A percentile compares a stretch with the other conserved stretches of the same genome.
Evolutionary conservation across 257 asterid genomes (phyloP).

Genomic region (Echites panduratus): DNA sequence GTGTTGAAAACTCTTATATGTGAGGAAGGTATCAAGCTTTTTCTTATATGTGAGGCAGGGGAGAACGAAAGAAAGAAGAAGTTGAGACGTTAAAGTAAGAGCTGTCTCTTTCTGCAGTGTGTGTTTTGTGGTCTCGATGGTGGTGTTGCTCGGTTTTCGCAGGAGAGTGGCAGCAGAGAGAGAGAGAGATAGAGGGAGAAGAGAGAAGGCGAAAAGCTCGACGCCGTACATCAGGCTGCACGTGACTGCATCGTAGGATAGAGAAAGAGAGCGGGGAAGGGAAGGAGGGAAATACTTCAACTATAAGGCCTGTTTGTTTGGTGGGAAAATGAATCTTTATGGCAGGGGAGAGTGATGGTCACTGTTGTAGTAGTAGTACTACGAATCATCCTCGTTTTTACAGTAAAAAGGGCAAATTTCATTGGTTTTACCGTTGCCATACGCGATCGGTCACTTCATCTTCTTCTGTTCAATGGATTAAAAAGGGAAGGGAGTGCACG

Average conservation of each 20-base stretch:
- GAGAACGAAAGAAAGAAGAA: background rate
- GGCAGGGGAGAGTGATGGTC: background rate
- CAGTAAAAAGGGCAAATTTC: slow-evolving; percentile 13
- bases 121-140: slow-evolving; percentile 20
- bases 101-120: slow-evolving; percentile 14
- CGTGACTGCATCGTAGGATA: slow-evolving; percentile 45
- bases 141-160: slow-evolving; percentile 5
- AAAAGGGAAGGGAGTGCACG: too few species aligned
- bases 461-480: too few species aligned
- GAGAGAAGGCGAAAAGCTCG: slow-evolving; percentile 13
- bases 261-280: slow-evolving; percentile 8
- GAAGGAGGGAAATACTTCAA: background rate
- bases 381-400: slow-evolving; percentile 30
- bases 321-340: slow-evolving; percentile 12
- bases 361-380: slow-evolving; percentile 11
- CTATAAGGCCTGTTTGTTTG: background rate
- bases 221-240: slow-evolving; percentile 48
- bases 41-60: background rate
- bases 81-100: slow-evolving; percentile 36
- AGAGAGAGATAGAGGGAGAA: slow-evolving; percentile 14
- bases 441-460: too few species aligned
- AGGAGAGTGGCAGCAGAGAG: slow-evolving; percentile 17
- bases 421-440: background rate
- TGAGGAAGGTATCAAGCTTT: too few species aligned
- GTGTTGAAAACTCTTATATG: too few species aligned